Evolutionary conservation across 805 yeast genomes (phyloP).

Genomic region (Lachancea meyersii): DNA sequence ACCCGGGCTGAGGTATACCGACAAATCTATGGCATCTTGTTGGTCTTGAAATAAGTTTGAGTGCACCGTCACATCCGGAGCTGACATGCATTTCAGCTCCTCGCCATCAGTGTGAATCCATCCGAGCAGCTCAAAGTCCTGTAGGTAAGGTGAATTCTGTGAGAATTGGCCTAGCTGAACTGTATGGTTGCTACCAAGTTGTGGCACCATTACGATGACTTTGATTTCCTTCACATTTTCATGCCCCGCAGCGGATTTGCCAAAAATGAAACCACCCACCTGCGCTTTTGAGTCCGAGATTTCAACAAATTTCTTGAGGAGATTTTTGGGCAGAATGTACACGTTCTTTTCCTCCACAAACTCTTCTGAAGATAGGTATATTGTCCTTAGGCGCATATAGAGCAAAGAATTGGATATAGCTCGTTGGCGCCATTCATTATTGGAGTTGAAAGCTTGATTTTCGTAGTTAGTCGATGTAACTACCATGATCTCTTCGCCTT

Average conservation of each 20-base stretch:
- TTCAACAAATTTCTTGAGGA: constrained; percentile 69
- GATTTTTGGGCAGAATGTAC: constrained; percentile 75
- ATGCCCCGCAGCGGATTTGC: constrained; percentile 69
- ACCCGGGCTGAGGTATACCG: constrained; percentile 75
- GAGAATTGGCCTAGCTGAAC: constrained; percentile 51
- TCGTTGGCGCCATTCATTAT: constrained; percentile 83
- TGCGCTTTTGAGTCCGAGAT: constrained; percentile 77
- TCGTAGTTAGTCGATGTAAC: constrained; percentile 89
- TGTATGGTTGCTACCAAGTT: constrained; percentile 63
- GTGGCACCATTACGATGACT: constrained; percentile 78
- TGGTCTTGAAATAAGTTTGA: constrained; percentile 34
- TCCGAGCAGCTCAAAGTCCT: constrained; percentile 74
- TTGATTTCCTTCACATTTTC: constrained; percentile 69
- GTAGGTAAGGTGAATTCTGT: constrained; percentile 33
- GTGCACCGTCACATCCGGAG: constrained; percentile 65
- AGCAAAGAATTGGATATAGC: constrained; percentile 75
- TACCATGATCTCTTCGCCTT: constrained; percentile 93
- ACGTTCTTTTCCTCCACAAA: constrained; percentile 54
- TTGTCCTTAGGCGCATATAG: constrained; percentile 66
- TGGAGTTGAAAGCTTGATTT: constrained; percentile 73
- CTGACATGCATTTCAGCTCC: constrained; percentile 56
- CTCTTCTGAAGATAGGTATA: constrained; percentile 66
- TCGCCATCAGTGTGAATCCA: constrained; percentile 89
- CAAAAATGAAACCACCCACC: constrained; percentile 76
- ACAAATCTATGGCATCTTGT: constrained; percentile 45